phyloP scores from a whole-genome alignment of 2,329 filamentous ascomycete genomes.

The Fusarium liriodendri region DNA sequence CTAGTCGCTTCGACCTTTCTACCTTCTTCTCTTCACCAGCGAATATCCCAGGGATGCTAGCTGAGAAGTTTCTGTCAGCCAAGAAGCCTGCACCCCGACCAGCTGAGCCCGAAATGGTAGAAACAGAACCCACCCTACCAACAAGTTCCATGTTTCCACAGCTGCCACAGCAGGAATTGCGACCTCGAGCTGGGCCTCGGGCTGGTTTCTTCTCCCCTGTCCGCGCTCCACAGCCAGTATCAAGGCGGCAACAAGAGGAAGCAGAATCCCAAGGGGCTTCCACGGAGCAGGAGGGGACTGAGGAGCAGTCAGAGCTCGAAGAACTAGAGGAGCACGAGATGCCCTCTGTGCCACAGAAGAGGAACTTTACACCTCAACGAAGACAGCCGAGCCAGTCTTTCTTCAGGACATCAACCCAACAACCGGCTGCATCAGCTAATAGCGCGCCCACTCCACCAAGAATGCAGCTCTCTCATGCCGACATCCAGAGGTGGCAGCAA shows the following conservation, averaged over 20 bases:
- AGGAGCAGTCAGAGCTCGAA: constrained; percentile 1
- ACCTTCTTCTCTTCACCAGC: constrained; percentile 70
- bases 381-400: constrained; percentile 51
- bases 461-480: constrained; percentile 55
- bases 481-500: constrained; percentile 56
- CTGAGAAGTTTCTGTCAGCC: constrained; percentile 45
- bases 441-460: constrained; percentile 49
- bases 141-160: constrained; percentile 56
- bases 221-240: constrained; percentile 12
- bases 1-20: constrained; percentile 59
- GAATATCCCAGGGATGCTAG: constrained; percentile 50
- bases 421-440: constrained; percentile 30
- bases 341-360: constrained; percentile 58
- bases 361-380: constrained; percentile 60
- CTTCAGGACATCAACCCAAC: constrained; percentile 50
- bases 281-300: constrained; percentile 2
- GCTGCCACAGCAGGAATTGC: constrained; percentile 47
- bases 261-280: background rate
- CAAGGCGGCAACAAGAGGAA: constrained; percentile 13
- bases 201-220: constrained; percentile 52
- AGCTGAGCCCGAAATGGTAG: constrained; percentile 32
- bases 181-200: constrained; percentile 46
- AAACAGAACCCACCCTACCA: constrained; percentile 40
- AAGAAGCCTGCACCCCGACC: constrained; percentile 34
- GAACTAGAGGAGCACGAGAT: constrained; percentile 49